These are phyloP conservation scores for Solanum pennellii DNA, from an alignment of 257 asterid species.

Conservation along the genomic window DNA sequence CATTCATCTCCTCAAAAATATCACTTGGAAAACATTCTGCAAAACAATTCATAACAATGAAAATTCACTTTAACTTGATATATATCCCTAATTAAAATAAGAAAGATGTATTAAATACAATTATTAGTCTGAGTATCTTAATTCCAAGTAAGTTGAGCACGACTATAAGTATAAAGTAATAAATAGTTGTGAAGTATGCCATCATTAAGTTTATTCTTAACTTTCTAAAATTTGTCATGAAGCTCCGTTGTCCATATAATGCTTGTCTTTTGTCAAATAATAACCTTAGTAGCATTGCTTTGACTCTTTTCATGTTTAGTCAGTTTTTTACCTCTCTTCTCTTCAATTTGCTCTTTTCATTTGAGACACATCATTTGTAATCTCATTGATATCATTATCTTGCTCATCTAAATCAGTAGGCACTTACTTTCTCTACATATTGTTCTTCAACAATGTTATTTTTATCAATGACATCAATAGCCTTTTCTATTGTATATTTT, in stretches of 20 bases:
- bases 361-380: background rate
- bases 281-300: background rate
- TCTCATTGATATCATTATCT: no score
- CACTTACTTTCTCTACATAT: background rate
- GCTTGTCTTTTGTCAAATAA: background rate
- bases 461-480: background rate
- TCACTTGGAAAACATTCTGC: background rate
- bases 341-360: background rate
- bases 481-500: background rate
- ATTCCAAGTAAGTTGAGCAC: background rate
- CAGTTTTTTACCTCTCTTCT: no score
- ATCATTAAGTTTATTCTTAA: background rate
- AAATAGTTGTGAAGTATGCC: background rate
- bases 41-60: background rate
- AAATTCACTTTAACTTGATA: background rate
- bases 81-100: background rate
- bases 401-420: no score
- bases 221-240: slow-evolving; percentile 4
- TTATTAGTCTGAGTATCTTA: background rate
- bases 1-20: background rate
- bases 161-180: background rate
- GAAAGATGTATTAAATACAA: background rate
- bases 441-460: background rate
- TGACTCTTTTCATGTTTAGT: background rate
- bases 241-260: slow-evolving; percentile 3